A percentile compares a stretch with the other conserved stretches of the same genome.
Evolutionary conservation across 495 filamentous ascomycete species (phyloP).

Genomic region (Penicillium salamii): DNA sequence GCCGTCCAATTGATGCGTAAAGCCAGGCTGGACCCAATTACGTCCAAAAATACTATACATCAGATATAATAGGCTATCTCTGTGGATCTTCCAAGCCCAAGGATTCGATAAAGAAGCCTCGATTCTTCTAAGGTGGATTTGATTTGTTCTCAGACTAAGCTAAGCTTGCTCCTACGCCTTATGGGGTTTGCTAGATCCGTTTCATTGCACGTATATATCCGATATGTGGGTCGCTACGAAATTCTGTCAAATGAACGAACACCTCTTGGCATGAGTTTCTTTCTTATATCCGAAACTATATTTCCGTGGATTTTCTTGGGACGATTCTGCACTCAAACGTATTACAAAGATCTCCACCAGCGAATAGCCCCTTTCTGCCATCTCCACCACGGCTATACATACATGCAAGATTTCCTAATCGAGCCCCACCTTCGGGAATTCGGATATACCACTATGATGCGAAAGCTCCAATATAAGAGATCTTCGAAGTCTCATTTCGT

Average conservation of each 20-base stretch:
- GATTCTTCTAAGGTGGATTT: no score
- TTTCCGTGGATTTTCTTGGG: neutral
- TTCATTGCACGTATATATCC: slow-evolving; percentile 4
- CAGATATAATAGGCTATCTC: no score
- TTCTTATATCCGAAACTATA: neutral
- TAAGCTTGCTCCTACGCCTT: neutral
- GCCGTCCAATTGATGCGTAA: no score
- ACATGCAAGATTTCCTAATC: neutral
- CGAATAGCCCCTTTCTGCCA: neutral
- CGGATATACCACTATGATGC: slow-evolving; percentile 13
- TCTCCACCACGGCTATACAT: neutral
- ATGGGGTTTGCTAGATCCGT: neutral
- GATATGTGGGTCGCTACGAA: neutral
- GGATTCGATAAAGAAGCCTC: no score
- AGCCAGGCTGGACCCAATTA: no score
- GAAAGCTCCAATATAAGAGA: slow-evolving; percentile 4
- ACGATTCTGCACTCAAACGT: neutral
- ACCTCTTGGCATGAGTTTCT: neutral
- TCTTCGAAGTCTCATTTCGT: neutral
- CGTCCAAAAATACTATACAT: no score
- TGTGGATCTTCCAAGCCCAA: no score
- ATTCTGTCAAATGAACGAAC: neutral
- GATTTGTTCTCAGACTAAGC: neutral
- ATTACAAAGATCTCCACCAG: no score
- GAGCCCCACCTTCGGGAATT: slow-evolving; percentile 15